Evolutionary conservation across 2,329 filamentous ascomycete genomes (phyloP).

Genomic region (Colletotrichum sp.): DNA sequence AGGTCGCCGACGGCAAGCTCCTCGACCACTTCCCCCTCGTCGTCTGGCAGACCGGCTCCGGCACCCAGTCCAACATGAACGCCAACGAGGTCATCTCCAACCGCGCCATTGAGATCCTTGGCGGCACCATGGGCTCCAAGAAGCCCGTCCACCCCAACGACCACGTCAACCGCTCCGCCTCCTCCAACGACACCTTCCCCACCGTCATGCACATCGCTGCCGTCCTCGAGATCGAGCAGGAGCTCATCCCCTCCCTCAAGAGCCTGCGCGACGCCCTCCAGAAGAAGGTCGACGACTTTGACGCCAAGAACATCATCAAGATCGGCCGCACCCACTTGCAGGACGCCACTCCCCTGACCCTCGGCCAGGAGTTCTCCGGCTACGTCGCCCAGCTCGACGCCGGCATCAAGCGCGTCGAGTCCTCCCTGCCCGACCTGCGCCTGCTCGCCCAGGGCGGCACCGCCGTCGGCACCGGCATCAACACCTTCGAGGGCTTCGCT

Average conservation of each 20-base stretch:
- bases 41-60: constrained; percentile 98
- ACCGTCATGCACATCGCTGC: constrained; percentile 99
- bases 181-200: constrained; percentile 98
- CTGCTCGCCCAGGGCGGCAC: constrained; percentile 94
- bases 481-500: constrained; percentile 95
- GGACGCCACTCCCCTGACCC: constrained; percentile 93
- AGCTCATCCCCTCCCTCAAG: constrained; percentile 81
- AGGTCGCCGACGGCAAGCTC: constrained; percentile 93
- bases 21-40: constrained; percentile 97
- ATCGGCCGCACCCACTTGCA: constrained; percentile 97
- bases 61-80: constrained; percentile 99
- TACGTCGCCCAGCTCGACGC: constrained; percentile 95
- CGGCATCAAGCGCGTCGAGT: constrained; percentile 86
- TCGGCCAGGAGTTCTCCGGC: constrained; percentile 97
- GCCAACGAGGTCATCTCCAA: constrained; percentile 99
- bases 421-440: constrained; percentile 80
- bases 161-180: constrained; percentile 99
- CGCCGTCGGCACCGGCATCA: constrained; percentile 95
- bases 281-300: constrained; percentile 87
- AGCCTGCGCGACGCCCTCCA: constrained; percentile 85
- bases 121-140: constrained; percentile 93
- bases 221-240: constrained; percentile 88
- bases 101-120: constrained; percentile 96
- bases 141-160: constrained; percentile 99
- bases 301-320: constrained; percentile 91